Percentiles rank a stretch among this genome's conserved stretches.
phyloP scores from a whole-genome alignment of 2,329 filamentous ascomycete genomes.

The Alternaria burnsii region DNA sequence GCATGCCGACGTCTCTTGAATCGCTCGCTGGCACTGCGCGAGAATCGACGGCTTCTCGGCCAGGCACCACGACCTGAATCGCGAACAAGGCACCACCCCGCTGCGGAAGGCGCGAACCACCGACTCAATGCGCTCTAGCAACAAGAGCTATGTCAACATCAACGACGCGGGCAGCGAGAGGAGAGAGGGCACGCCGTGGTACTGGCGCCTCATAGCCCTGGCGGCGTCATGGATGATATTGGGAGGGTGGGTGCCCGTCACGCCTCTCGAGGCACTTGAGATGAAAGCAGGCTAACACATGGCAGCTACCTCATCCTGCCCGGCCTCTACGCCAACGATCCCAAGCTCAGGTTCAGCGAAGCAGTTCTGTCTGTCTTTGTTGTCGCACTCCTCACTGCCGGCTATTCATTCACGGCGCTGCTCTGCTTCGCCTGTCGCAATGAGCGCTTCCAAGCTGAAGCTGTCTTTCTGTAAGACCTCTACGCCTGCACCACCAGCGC shows the following conservation, averaged over 20 bases:
- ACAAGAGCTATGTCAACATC: conserved; percentile 44
- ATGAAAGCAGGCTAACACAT: conserved; percentile 22
- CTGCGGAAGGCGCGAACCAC: conserved; percentile 28
- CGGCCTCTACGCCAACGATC: conserved; percentile 54
- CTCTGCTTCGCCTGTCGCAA: conserved; percentile 58
- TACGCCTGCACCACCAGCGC: background rate
- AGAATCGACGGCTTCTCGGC: conserved; percentile 10
- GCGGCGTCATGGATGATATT: conserved; percentile 58
- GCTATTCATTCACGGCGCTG: conserved; percentile 59
- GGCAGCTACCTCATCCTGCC: conserved; percentile 60
- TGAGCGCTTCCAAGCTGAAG: conserved; percentile 57
- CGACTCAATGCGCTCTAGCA: conserved; percentile 42
- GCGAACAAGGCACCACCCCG: conserved; percentile 27
- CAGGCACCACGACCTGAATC: conserved; percentile 29
- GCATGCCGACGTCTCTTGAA: conserved; percentile 23
- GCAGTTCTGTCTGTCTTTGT: conserved; percentile 56
- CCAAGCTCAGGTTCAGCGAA: conserved; percentile 51
- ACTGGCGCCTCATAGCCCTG: conserved; percentile 58
- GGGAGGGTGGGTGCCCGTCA: conserved; percentile 53
- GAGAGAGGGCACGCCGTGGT: conserved; percentile 52
- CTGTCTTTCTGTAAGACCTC: conserved; percentile 55
- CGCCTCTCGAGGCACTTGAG: conserved; percentile 1
- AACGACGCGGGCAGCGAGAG: conserved; percentile 28
- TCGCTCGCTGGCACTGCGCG: conserved; percentile 19
- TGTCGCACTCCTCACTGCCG: conserved; percentile 57